Conservation (phyloP, 768 basidiomycete species). For the Leccinum arenicola region DNA sequence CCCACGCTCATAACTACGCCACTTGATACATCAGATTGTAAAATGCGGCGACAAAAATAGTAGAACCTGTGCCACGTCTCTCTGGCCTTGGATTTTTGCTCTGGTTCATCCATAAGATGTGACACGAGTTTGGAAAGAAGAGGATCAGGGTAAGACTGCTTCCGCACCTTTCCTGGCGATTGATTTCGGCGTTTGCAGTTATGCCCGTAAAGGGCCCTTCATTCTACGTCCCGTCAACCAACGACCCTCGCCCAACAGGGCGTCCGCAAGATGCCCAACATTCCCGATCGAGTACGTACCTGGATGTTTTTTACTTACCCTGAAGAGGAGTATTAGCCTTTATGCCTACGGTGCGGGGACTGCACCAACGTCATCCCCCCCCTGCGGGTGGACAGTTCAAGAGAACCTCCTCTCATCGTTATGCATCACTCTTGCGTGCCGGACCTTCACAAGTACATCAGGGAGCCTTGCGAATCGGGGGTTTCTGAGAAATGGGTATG, state of each 20-base stretch:
- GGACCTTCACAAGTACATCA: background rate
- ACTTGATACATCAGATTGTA: too few species aligned
- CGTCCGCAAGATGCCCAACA: constrained; percentile 2
- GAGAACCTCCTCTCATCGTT: background rate
- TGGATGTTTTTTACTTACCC: constrained; percentile 6
- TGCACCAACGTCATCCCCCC: background rate
- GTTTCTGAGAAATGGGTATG: too few species aligned
- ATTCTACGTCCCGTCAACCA: background rate
- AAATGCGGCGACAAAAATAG: too few species aligned
- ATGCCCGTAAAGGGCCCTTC: constrained; percentile 1
- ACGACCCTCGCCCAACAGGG: constrained; percentile 3
- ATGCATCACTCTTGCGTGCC: background rate
- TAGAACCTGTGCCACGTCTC: background rate
- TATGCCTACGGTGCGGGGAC: background rate
- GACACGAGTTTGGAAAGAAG: background rate
- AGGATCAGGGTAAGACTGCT: constrained; percentile 5
- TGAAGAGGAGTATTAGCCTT: background rate
- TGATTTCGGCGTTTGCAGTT: constrained; percentile 3
- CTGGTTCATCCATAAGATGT: constrained; percentile 22
- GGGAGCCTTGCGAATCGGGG: too few species aligned
- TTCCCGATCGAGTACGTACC: constrained; percentile 10
- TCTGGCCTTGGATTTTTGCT: constrained; percentile 17
- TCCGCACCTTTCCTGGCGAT: background rate
- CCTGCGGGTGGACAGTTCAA: background rate
- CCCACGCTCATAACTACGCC: constrained; percentile 20